Evolutionary conservation across 1,284 basidiomycete genomes (phyloP), one percentile per base, ranked within the genome.

Genomic region (Caloboletus firmus): DNA sequence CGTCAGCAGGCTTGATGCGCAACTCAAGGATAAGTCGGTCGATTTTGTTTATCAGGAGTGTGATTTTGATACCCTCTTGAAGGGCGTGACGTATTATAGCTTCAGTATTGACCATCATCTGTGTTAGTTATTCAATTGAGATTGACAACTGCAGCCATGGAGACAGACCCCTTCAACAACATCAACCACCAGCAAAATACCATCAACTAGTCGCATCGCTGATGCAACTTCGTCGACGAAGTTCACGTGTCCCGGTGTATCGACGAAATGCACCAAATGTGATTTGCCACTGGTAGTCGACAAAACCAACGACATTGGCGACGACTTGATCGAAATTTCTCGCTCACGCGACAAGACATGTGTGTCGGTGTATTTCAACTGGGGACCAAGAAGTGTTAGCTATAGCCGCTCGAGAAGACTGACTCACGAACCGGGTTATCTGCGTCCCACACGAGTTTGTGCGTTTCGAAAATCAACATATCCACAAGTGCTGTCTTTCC

Each of bases 171-270:
- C 95, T 77, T 98, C 95, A 13, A 97, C 90, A 22, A 93, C 95
- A 66, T 98, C 95, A 4, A 98, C 94, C 1, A 99, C 95, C 15
- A 99, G 75, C 3, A 99, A 72, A 35, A 98, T 87, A 51, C 97
- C 97, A 69, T 99, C 97, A n/a, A 84, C 89, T 24, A 98, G 75
- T 35, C 96, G 83, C 54, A 95, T 84, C 4, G 91, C 81, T 18
- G 88, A 86, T 6, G 95, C 95, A 13, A 96, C 94, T 74, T 99
- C 97, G 68, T 99, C 97, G 18, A 93, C 82, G 71, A 99, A 99
- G 75, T 99, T 99, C 58, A 95, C 91, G 69, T 99, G 97, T 26
- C 97, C 97, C 1, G 97, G 97, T 0, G 97, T 99, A 74, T 99
- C 97, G 66, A 99, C 87, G 39, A 98, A 72, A 74, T 99, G 96